Conservation (phyloP, 768 basidiomycete genomes). For the Tricholoma sp. region DNA sequence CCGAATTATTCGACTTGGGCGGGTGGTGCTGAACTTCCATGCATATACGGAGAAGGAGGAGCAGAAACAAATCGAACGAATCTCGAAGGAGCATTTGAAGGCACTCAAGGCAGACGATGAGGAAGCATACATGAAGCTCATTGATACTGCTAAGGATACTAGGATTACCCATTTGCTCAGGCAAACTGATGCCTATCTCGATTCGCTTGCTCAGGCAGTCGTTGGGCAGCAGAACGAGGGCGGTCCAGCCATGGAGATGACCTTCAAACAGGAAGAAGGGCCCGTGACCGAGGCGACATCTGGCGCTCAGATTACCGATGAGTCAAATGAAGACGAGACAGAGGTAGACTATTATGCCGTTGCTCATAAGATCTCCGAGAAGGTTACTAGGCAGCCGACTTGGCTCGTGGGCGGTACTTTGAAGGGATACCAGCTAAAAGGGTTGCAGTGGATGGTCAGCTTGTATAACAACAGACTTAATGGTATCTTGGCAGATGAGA, state of each 20-base stretch:
- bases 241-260: constrained; percentile 34
- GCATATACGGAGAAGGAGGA: constrained; percentile 94
- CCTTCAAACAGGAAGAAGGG: constrained; percentile 62
- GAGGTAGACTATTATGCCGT: constrained; percentile 97
- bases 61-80: constrained; percentile 91
- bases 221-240: constrained; percentile 84
- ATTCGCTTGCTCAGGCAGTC: constrained; percentile 92
- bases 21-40: constrained; percentile 81
- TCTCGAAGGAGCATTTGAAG: constrained; percentile 96
- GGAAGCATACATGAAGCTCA: constrained; percentile 98
- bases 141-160: constrained; percentile 98
- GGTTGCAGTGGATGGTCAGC: constrained; percentile 97
- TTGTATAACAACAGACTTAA: constrained; percentile 95
- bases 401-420: constrained; percentile 83
- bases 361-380: constrained; percentile 90
- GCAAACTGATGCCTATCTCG: constrained; percentile 93
- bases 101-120: constrained; percentile 98
- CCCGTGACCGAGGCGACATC: constrained; percentile 86
- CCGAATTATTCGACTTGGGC: constrained; percentile 69
- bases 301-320: constrained; percentile 76
- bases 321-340: constrained; percentile 48
- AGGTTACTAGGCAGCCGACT: constrained; percentile 62
- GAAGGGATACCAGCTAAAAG: constrained; percentile 94
- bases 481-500: constrained; percentile 92
- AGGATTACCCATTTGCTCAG: constrained; percentile 94